Conservation (phyloP, 345 rosid species). For the Aquilaria malaccensis region DNA sequence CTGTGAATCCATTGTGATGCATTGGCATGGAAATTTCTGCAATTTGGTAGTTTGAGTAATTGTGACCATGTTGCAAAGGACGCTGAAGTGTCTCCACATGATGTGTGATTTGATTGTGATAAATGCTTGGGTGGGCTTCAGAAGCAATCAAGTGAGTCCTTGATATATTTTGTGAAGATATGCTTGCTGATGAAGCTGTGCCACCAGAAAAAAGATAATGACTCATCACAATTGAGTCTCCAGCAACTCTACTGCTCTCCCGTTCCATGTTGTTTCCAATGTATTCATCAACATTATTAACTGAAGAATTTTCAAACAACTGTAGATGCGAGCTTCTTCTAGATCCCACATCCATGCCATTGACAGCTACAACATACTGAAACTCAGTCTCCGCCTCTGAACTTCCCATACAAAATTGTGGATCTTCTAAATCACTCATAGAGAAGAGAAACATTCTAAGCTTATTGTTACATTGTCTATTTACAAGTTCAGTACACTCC, state of each 20-base stretch:
- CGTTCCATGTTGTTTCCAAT: conserved; percentile 30
- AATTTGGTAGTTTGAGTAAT: conserved; percentile 28
- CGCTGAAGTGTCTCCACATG: conserved; percentile 32
- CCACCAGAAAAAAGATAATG: conserved; percentile 30
- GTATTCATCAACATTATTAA: conserved; percentile 46
- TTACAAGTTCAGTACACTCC: conserved; percentile 60
- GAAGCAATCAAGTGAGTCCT: conserved; percentile 33
- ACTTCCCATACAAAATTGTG: conserved; percentile 46
- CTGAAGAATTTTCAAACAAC: conserved; percentile 44
- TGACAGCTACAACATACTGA: conserved; percentile 68
- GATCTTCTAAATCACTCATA: conserved; percentile 55
- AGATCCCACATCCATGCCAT: conserved; percentile 62
- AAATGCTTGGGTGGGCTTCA: conserved; percentile 42
- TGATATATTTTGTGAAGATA: conserved; percentile 33
- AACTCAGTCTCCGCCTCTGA: conserved; percentile 53
- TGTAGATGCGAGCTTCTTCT: conserved; percentile 33
- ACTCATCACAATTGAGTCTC: conserved; percentile 29
- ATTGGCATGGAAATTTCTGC: conserved; percentile 30
- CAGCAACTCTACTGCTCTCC: conserved; percentile 24
- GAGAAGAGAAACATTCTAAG: conserved; percentile 74
- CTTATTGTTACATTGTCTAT: conserved; percentile 47
- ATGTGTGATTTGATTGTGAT: conserved; percentile 36
- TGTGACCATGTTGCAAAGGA: conserved; percentile 32
- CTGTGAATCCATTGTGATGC: conserved; percentile 30
- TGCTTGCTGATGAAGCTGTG: conserved; percentile 28